A percentile compares a stretch with the other conserved stretches of the same genome.
These are phyloP conservation scores for Thalassiosira exigua DNA, from an alignment of 352 stramenopile genomes.

Conservation along the genomic window DNA sequence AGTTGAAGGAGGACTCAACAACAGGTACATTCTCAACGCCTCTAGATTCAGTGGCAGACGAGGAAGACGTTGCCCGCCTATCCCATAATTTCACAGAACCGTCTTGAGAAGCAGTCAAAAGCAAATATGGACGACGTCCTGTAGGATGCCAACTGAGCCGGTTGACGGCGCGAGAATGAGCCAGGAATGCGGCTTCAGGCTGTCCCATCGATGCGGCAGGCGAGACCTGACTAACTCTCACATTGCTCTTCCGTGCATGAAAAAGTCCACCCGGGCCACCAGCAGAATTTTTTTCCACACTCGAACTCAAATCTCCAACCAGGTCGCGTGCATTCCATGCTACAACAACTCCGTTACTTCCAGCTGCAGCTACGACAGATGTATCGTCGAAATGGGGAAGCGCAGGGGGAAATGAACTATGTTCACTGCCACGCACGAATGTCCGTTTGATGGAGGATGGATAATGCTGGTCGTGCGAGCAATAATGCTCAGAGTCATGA, in stretches of 20 bases:
- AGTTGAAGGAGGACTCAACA: constrained; percentile 17
- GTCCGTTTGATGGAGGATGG: constrained; percentile 55
- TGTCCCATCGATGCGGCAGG: constrained; percentile 53
- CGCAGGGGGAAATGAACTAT: neutral
- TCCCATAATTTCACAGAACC: constrained; percentile 82
- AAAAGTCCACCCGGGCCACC: constrained; percentile 32
- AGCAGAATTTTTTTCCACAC: constrained; percentile 33
- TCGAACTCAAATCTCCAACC: constrained; percentile 5
- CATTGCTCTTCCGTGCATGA: constrained; percentile 37
- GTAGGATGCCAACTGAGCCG: constrained; percentile 79
- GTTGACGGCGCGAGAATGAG: constrained; percentile 81
- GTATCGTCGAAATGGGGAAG: constrained; percentile 44
- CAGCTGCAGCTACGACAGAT: constrained; percentile 75
- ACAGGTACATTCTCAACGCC: constrained; percentile 8
- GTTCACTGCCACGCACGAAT: constrained; percentile 9
- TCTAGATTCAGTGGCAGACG: constrained; percentile 7
- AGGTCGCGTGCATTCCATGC: constrained; percentile 68
- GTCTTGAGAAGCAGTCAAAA: constrained; percentile 81
- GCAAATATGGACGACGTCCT: constrained; percentile 59
- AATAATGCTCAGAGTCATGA: constrained; percentile 36
- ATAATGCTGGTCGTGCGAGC: constrained; percentile 42
- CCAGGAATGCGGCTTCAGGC: constrained; percentile 75
- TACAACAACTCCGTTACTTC: constrained; percentile 83
- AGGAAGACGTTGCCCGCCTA: constrained; percentile 51
- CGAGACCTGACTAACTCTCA: constrained; percentile 23